Evolutionary conservation across 225 moss, liverwort and hornwort genomes (phyloP).

Genomic region (Thuidium tamariscinum): DNA sequence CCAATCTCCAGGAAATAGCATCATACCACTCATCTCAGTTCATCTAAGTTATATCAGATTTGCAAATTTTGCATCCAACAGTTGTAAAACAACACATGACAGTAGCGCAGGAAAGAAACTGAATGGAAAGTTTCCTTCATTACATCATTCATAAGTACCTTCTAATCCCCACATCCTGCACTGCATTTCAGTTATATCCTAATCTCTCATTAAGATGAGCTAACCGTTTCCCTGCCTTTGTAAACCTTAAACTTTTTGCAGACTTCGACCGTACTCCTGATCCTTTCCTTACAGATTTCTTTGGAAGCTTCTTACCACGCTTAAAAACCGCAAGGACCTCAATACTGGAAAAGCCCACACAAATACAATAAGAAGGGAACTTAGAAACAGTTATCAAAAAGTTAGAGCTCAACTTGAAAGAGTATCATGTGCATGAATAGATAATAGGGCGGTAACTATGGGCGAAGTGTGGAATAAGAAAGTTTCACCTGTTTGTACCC

Average conservation of each 20-base stretch:
- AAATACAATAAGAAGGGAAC: not conserved
- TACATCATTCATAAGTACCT: not conserved
- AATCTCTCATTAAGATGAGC: constrained; percentile 31
- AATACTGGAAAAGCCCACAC: constrained; percentile 42
- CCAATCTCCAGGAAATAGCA: not conserved
- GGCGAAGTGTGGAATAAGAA: not conserved
- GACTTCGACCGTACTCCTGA: constrained; percentile 48
- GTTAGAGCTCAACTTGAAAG: not conserved
- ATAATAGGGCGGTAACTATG: not conserved
- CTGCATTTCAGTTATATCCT: not conserved
- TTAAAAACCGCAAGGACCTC: constrained; percentile 91
- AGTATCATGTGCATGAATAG: not conserved
- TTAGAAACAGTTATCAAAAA: not conserved
- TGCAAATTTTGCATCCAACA: not conserved
- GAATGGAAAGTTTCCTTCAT: not conserved
- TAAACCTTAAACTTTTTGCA: constrained; percentile 45
- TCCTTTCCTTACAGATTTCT: constrained; percentile 34
- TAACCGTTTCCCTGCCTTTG: constrained; percentile 29
- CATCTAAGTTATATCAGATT: not conserved
- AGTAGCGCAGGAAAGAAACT: not conserved
- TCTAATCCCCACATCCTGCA: not conserved
- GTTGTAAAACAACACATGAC: not conserved
- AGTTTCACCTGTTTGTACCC: constrained; percentile 72
- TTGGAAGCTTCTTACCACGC: constrained; percentile 43
- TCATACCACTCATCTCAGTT: not conserved